Conservation (phyloP, 495 filamentous ascomycete species). For the Hyaloscypha bicolor region DNA sequence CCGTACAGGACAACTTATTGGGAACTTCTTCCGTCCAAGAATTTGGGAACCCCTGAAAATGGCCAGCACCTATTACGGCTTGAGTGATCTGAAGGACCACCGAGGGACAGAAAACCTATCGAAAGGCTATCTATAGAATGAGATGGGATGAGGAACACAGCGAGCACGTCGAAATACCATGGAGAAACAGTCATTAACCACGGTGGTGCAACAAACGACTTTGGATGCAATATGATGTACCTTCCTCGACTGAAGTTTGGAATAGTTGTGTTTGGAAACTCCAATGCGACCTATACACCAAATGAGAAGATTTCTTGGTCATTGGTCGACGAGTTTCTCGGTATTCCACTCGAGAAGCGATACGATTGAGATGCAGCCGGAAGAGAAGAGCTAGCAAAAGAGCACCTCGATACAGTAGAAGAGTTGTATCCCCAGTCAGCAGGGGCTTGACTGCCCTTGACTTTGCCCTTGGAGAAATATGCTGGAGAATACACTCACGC, state of each 20-base stretch:
- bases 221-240: conserved; percentile 45
- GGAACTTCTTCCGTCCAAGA: conserved; percentile 39
- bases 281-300: conserved; percentile 31
- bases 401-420: conserved; percentile 32
- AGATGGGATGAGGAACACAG: conserved; percentile 10
- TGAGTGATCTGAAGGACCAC: conserved; percentile 37
- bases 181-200: conserved; percentile 49
- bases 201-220: conserved; percentile 46
- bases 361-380: conserved; percentile 34
- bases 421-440: conserved; percentile 38
- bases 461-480: conserved; percentile 39
- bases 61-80: conserved; percentile 44
- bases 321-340: conserved; percentile 44
- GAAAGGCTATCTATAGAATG: conserved; percentile 32
- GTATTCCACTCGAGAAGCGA: conserved; percentile 32
- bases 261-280: conserved; percentile 50
- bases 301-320: conserved; percentile 38
- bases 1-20: conserved; percentile 44
- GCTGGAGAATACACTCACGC: conserved; percentile 44
- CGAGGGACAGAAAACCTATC: conserved; percentile 24
- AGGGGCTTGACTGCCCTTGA: conserved; percentile 32
- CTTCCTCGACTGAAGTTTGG: conserved; percentile 48
- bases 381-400: conserved; percentile 20
- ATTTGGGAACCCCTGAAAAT: conserved; percentile 53
- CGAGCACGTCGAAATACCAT: conserved; percentile 32